A percentile compares a stretch with the other conserved stretches of the same genome.
phyloP scores from a whole-genome alignment of 345 rosid genomes.

The Linum tenue region DNA sequence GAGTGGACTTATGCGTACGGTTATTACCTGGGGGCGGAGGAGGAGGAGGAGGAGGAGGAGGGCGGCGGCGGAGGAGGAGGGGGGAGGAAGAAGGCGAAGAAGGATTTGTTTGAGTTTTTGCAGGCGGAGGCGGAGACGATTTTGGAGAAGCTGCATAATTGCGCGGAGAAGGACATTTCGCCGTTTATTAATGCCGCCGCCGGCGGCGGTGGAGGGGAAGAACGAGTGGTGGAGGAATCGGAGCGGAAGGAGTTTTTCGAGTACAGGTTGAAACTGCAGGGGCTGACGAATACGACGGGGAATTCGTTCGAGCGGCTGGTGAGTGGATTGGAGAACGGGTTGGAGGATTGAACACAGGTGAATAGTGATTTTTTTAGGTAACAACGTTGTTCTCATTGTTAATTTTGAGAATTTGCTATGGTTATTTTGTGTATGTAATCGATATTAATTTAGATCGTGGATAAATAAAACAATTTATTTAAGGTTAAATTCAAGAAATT shows the following conservation, averaged over 20 bases:
- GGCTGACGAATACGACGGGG: not conserved
- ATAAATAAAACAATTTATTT: too few species aligned
- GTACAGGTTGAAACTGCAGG: not conserved
- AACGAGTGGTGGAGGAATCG: too few species aligned
- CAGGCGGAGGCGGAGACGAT: conserved; percentile 12
- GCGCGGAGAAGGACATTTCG: conserved; percentile 2
- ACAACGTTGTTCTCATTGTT: too few species aligned
- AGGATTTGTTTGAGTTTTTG: conserved; percentile 9
- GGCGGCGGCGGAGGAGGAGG: conserved; percentile 8
- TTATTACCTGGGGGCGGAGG: not conserved
- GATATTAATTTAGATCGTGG: too few species aligned
- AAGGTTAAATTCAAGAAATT: too few species aligned
- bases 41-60: not conserved
- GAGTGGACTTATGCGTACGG: conserved; percentile 16
- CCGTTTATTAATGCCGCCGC: not conserved
- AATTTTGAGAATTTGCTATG: too few species aligned
- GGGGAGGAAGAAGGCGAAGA: not conserved
- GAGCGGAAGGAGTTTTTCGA: not conserved
- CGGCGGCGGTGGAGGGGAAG: not conserved
- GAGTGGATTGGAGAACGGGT: not conserved
- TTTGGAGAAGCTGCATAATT: conserved; percentile 12
- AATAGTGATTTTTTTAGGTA: too few species aligned
- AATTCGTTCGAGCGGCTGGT: not conserved
- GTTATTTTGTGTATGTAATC: too few species aligned
- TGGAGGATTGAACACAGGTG: not conserved